These are phyloP conservation scores for Solanum hybrid DNA, from an alignment of 305 asterid species.

Conservation along the genomic window DNA sequence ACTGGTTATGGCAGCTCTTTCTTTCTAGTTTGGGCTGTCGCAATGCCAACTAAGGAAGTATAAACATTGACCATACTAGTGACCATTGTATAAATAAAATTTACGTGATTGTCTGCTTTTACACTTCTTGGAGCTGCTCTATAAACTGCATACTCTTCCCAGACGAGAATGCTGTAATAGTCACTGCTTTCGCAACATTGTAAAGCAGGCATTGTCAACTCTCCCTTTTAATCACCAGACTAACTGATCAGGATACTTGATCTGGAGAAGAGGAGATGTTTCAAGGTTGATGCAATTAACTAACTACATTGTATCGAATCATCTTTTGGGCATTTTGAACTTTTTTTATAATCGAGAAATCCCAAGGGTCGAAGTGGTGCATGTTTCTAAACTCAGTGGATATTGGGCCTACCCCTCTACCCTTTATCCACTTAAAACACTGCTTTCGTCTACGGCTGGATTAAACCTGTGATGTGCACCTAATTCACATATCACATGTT, in stretches of 20 bases:
- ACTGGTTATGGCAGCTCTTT: neutral
- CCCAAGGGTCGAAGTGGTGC: neutral
- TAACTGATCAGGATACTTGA: neutral
- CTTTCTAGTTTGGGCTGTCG: neutral
- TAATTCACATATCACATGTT: neutral
- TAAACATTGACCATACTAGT: neutral
- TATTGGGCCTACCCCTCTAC: neutral
- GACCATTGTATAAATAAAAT: neutral
- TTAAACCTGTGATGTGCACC: neutral
- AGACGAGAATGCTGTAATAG: neutral
- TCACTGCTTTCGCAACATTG: neutral
- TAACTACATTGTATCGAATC: neutral
- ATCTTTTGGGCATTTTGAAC: neutral
- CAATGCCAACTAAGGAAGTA: neutral
- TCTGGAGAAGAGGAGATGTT: neutral
- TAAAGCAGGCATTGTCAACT: neutral
- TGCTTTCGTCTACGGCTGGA: neutral
- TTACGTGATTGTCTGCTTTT: neutral
- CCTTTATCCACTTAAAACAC: neutral
- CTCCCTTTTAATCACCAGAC: neutral
- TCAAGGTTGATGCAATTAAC: neutral
- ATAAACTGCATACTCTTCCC: neutral
- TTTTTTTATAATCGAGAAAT: neutral
- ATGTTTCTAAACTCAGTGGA: neutral
- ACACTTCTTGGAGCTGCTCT: neutral